Conservation (phyloP, 176 grass and related monocot species). For the Zoysia japonica region DNA sequence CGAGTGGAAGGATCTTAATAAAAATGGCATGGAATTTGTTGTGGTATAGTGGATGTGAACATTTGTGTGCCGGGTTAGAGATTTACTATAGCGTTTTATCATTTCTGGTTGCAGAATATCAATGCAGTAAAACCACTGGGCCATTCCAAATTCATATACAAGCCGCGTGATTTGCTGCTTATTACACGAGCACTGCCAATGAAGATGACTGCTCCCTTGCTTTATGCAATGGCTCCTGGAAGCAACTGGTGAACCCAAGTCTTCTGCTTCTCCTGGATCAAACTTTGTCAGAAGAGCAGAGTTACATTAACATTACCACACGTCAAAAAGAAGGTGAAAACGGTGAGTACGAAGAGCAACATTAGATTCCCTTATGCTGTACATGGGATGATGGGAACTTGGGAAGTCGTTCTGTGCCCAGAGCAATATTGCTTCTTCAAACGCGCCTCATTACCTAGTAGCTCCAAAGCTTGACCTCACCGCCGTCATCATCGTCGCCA, state of each 20-base stretch:
- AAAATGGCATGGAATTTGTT: too few species aligned
- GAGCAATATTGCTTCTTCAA: neutral
- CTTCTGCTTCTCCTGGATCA: conserved; percentile 55
- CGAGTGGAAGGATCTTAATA: too few species aligned
- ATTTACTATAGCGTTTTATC: too few species aligned
- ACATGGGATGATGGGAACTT: conserved; percentile 6
- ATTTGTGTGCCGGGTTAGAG: too few species aligned
- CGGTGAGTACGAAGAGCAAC: neutral
- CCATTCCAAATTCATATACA: conserved; percentile 2
- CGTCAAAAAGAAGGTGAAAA: neutral
- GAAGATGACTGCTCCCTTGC: conserved; percentile 11
- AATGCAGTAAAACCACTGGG: neutral
- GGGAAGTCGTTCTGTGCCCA: conserved; percentile 12
- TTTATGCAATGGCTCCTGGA: neutral
- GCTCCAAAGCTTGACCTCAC: conserved; percentile 65
- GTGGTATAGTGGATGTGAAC: too few species aligned
- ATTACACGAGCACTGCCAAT: conserved; percentile 10
- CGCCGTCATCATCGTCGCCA: conserved; percentile 39
- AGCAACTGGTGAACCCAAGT: neutral
- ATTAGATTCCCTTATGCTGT: conserved; percentile 23
- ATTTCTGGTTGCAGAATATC: neutral
- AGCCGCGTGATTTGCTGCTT: conserved; percentile 6
- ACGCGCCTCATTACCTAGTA: conserved; percentile 29
- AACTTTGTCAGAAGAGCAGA: conserved; percentile 43
- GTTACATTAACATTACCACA: conserved; percentile 31